A percentile compares a stretch with the other conserved stretches of the same genome.
Evolutionary conservation across 1,139 yeast species (phyloP).

Genomic region (Candida sanyaensis): DNA sequence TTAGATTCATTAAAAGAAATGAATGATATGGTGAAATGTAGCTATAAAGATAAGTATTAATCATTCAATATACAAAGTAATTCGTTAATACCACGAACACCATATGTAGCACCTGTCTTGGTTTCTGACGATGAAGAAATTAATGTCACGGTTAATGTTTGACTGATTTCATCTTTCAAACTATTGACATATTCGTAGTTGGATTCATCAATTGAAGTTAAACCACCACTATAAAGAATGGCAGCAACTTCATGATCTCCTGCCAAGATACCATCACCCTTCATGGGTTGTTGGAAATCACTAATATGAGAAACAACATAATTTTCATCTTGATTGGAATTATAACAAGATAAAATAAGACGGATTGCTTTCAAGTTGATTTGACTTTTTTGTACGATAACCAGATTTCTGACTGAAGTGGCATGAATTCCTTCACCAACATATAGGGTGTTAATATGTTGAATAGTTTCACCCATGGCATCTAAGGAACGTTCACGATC

Average conservation of each 20-base stretch:
- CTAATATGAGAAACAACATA: constrained; percentile 23
- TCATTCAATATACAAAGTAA: constrained; percentile 48
- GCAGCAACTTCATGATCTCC: constrained; percentile 26
- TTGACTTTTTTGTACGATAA: constrained; percentile 65
- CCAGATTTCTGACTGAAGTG: constrained; percentile 63
- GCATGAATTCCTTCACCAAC: constrained; percentile 74
- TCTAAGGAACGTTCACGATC: constrained; percentile 67
- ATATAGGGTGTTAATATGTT: constrained; percentile 80
- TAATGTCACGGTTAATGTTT: constrained; percentile 65
- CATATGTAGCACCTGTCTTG: constrained; percentile 65
- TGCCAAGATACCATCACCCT: constrained; percentile 3
- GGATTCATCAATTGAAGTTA: constrained; percentile 70
- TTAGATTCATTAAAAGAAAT: constrained; percentile 54
- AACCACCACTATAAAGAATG: constrained; percentile 66
- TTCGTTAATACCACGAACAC: constrained; percentile 78
- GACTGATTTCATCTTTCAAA: constrained; percentile 27
- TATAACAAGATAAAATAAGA: constrained; percentile 42
- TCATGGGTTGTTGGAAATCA: constrained; percentile 6
- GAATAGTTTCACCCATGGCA: constrained; percentile 81
- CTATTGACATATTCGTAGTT: constrained; percentile 61
- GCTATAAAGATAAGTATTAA: constrained; percentile 43
- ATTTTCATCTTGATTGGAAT: constrained; percentile 16
- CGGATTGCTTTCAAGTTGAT: constrained; percentile 55
- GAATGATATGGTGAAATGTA: constrained; percentile 48
- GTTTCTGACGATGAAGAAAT: constrained; percentile 33